Base-by-base conservation (phyloP, 1,284 basidiomycete genomes). In the Trichosporon inkin region DNA sequence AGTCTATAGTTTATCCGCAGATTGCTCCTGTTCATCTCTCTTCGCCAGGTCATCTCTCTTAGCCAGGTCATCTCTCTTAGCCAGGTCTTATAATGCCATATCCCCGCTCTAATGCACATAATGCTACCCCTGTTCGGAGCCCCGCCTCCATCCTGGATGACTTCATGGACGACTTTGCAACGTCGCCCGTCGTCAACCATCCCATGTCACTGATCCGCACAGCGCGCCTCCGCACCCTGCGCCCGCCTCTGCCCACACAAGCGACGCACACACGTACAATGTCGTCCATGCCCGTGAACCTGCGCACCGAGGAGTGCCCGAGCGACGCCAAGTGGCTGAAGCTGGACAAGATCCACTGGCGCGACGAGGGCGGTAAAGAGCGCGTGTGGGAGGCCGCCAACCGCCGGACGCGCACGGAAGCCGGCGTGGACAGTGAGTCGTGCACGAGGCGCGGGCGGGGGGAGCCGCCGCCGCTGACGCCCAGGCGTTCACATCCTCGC, bases 371-470 rank as follows among this genome's bases (percentile, higher is more conserved):
- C 6, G 90, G 91, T 1, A 84, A 81, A 68, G 81, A 89, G 88
- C 82, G 92, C 57, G 69, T 83, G 40, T 95, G 92, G 92, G 93
- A 96, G 76, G 86, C 82, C 60, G 91, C 91, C 14, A 86, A 89
- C 68, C 82, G 92, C 35, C 87, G 85, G 70, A 92, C 89, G 10
- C 82, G 88, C 40, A 83, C 84, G 49, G 80, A 84, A 13, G 84
- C 85, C 13, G 90, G 87, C 0, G 84, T 92, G 56, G 92, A 95
- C 79, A 90, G 90, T 90, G 55, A 55, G 77, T 70, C 8, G 28
- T n/a, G n/a, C n/a, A 32, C 28, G 28, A 4, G 5, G 28, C 28
- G 28, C 28, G 28, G 28, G 5, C 28, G n/a, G n/a, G n/a, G n/a
- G n/a, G n/a, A n/a, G n/a, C n/a, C n/a, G n/a, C n/a, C n/a, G n/a